Base-by-base conservation (phyloP, 352 stramenopile species). In the Phytophthora syringae region DNA sequence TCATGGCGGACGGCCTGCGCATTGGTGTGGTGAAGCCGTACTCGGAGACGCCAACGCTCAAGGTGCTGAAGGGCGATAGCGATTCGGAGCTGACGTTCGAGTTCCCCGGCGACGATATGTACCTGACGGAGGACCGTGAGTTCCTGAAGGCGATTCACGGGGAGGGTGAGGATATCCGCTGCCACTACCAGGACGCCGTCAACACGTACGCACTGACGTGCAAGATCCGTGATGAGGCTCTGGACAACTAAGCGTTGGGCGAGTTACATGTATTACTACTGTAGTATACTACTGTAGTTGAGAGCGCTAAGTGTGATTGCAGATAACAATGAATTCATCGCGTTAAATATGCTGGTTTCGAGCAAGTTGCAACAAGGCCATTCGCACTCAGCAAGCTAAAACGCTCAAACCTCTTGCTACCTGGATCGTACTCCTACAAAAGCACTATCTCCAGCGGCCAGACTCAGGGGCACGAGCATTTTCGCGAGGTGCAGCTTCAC, bases 401-500 rank as follows among this genome's bases (percentile, higher is more conserved):
- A 70, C 53, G 39, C 48, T 34, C 60, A 45, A 65, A 61, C 63
- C 57, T 54, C 56, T 62, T 71, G 63, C 56, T 67, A 67, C 43
- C 37, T 52, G 43, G 15, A 60, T 50, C 24, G 24, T 67, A 55
- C 43, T 59, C 36, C 57, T 63, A 62, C 51, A 59, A 28, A 54
- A 67, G 12, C 27, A 52, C 20, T 84, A 91, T 82, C 82, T 83
- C 82, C 82, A 91, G 36, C 80, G 79, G 20, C 82, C 82, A 59
- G 79, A 89, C 40, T 91, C 80, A 27, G 80, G 82, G 12, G 82
- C 80, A 27, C 80, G 80, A 22, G 67, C 47, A 39, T 34, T 25
- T 42, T 85, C 77, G 20, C 80, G 77, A 56, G 62, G 66, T 11
- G 70, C 57, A 24, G 22, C 56, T 28, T 79, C 70, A 36, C 76